These are phyloP conservation scores for Adansonia digitata DNA, from an alignment of 345 rosid species.

Conservation along the genomic window DNA sequence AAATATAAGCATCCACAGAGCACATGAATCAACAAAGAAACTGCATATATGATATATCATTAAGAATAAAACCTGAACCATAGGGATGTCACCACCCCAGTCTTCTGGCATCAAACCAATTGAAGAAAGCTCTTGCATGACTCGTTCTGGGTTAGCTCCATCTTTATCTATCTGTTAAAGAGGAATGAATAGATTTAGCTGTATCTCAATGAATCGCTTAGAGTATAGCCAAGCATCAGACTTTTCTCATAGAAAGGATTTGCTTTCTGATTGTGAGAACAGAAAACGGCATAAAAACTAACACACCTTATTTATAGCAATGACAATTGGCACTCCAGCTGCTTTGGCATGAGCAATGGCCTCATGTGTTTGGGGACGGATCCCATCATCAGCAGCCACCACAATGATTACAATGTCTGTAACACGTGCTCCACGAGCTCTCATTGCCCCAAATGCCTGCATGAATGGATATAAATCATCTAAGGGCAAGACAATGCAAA, in stretches of 20 bases:
- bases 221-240: slow-evolving; percentile 15
- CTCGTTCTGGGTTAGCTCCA: slow-evolving; percentile 92
- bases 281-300: slow-evolving; percentile 1
- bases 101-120: slow-evolving; percentile 97
- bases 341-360: slow-evolving; percentile 97
- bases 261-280: slow-evolving; percentile 1
- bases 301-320: slow-evolving; percentile 86
- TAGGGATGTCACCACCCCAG: slow-evolving; percentile 96
- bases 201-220: slow-evolving; percentile 7
- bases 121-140: slow-evolving; percentile 97
- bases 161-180: slow-evolving; percentile 83
- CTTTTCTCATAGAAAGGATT: slow-evolving; percentile 7
- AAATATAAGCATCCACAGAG: slow-evolving; percentile 19
- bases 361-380: slow-evolving; percentile 96
- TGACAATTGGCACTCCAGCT: slow-evolving; percentile 89
- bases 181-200: slow-evolving; percentile 14
- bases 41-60: slow-evolving; percentile 13
- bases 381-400: slow-evolving; percentile 98
- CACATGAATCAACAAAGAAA: slow-evolving; percentile 17
- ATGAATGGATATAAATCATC: slow-evolving; percentile 29
- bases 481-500: slow-evolving; percentile 15
- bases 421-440: slow-evolving; percentile 98
- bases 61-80: slow-evolving; percentile 72
- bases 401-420: slow-evolving; percentile 94
- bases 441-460: slow-evolving; percentile 99